Conservation (phyloP, 257 asterid species). For the Gentiana straminea region DNA sequence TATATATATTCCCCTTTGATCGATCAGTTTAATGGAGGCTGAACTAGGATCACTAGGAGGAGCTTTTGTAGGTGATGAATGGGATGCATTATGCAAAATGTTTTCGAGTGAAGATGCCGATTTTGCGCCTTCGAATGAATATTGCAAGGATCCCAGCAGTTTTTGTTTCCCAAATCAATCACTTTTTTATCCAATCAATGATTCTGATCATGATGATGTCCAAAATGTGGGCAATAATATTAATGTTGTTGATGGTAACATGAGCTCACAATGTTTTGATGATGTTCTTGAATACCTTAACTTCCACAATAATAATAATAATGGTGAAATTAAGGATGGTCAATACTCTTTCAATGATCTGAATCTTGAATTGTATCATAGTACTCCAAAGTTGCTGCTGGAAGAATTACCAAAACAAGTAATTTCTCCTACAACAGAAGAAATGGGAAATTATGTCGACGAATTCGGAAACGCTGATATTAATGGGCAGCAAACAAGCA, state of each 20-base stretch:
- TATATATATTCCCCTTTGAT: too few relatives aligned
- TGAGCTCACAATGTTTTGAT: conserved; percentile 4
- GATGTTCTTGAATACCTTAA: conserved; percentile 10
- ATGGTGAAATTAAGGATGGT: too few relatives aligned
- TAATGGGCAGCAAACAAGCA: conserved; percentile 1
- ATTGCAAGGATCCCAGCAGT: background rate
- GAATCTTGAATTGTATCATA: too few relatives aligned
- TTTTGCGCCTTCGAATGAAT: conserved; percentile 11
- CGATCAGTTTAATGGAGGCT: conserved; percentile 29
- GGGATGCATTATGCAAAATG: conserved; percentile 55
- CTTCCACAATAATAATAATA: conserved; percentile 29
- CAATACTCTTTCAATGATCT: too few relatives aligned
- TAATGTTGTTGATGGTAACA: conserved; percentile 3
- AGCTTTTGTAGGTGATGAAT: conserved; percentile 58
- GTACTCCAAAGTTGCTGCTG: too few relatives aligned
- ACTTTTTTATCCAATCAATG: conserved; percentile 10
- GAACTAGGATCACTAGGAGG: conserved; percentile 10
- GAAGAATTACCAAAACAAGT: too few relatives aligned
- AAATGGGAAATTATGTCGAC: conserved; percentile 6
- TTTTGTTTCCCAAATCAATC: conserved; percentile 8
- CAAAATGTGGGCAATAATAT: conserved; percentile 8
- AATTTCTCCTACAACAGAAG: conserved; percentile 18
- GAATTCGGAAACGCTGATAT: conserved; percentile 5
- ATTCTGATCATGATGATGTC: background rate
- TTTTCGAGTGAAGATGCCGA: conserved; percentile 42